phyloP scores from a whole-genome alignment of 1,284 basidiomycete species.

The Xerocomus nothofagi region DNA sequence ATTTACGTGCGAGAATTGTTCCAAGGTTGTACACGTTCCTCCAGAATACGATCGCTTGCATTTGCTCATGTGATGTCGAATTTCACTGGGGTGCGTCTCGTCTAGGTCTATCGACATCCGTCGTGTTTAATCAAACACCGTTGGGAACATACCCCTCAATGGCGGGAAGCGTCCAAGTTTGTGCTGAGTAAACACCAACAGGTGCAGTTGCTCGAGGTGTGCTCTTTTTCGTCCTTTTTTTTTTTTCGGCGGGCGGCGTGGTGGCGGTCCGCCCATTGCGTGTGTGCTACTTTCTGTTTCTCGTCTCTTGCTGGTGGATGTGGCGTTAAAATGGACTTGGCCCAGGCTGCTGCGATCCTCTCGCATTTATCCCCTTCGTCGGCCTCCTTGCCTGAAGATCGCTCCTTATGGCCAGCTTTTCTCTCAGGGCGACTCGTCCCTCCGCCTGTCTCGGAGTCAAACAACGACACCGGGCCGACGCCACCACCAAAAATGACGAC shows the following conservation, averaged over 20 bases:
- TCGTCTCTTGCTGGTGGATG: neutral
- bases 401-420: constrained; percentile 82
- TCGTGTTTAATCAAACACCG: constrained; percentile 95
- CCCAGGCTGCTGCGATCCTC: constrained; percentile 89
- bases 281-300: constrained; percentile 2
- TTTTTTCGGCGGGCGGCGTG: neutral
- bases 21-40: constrained; percentile 58
- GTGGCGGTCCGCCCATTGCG: neutral
- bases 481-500: constrained; percentile 11
- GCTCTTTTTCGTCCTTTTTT: constrained; percentile 16
- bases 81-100: neutral
- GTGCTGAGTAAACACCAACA: constrained; percentile 97
- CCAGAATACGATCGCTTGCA: neutral
- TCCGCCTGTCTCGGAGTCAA: constrained; percentile 40
- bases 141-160: constrained; percentile 97
- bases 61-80: constrained; percentile 4
- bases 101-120: constrained; percentile 89
- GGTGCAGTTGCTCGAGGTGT: constrained; percentile 91
- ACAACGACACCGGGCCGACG: constrained; percentile 14
- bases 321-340: constrained; percentile 10
- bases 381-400: constrained; percentile 88
- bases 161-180: constrained; percentile 94
- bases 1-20: constrained; percentile 91
- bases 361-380: constrained; percentile 73
- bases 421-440: constrained; percentile 69